A percentile compares a stretch with the other conserved stretches of the same genome.
Evolutionary conservation across 1,139 yeast genomes (phyloP).

Genomic region (Saccharomyces pastorianus): DNA sequence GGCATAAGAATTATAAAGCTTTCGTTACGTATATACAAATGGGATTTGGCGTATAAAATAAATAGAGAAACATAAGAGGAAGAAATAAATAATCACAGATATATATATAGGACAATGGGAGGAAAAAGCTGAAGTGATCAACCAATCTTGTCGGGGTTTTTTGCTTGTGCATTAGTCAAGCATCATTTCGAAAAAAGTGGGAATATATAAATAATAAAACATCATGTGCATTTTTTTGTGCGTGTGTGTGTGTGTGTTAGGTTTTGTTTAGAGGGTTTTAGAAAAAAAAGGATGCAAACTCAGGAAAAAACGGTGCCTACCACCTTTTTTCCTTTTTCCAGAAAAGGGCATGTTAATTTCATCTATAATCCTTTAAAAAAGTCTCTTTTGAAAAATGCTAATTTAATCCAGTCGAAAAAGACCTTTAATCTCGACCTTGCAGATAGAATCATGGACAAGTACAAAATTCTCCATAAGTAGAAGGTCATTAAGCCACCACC

Average conservation of each 20-base stretch:
- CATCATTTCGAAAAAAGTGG: neutral
- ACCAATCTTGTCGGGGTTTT: neutral
- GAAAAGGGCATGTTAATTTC: neutral
- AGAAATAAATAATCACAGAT: neutral
- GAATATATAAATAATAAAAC: neutral
- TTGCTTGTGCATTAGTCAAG: neutral
- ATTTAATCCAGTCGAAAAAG: conserved; percentile 81
- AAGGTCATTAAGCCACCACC: conserved; percentile 87
- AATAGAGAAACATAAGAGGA: neutral
- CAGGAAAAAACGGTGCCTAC: neutral
- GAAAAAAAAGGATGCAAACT: neutral
- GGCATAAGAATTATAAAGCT: neutral
- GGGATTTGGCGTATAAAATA: neutral
- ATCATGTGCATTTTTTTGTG: neutral
- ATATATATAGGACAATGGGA: neutral
- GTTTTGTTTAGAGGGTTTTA: neutral
- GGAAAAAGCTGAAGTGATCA: neutral
- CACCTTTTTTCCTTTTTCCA: neutral
- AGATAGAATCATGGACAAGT: conserved; percentile 85
- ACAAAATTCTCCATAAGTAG: conserved; percentile 89
- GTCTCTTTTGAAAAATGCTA: conserved; percentile 85
- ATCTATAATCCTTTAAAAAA: conserved; percentile 37
- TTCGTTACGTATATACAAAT: neutral
- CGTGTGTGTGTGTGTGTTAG: neutral
- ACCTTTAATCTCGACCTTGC: conserved; percentile 83